These are phyloP conservation scores for Xylariaceae sp. DNA, from an alignment of 2,329 filamentous ascomycete species.

Conservation along the genomic window DNA sequence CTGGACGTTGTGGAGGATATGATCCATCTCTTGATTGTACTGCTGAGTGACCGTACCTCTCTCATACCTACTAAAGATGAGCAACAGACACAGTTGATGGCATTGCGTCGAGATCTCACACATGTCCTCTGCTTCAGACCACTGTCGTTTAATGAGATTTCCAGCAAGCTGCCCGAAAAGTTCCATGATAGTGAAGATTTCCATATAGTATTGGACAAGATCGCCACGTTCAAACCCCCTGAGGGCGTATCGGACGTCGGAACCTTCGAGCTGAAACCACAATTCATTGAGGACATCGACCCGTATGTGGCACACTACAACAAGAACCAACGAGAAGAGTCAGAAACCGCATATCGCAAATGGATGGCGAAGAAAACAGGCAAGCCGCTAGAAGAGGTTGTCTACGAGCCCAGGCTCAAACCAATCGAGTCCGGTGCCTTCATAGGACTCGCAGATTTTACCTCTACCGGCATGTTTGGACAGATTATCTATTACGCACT, in stretches of 20 bases:
- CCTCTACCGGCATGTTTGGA: slow-evolving; percentile 77
- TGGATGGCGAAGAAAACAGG: slow-evolving; percentile 85
- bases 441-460: slow-evolving; percentile 71
- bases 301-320: slow-evolving; percentile 95
- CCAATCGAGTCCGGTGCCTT: slow-evolving; percentile 76
- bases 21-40: slow-evolving; percentile 84
- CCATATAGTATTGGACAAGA: slow-evolving; percentile 75
- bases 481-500: slow-evolving; percentile 88
- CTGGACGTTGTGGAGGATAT: slow-evolving; percentile 95
- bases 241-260: slow-evolving; percentile 91
- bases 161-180: slow-evolving; percentile 79
- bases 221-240: slow-evolving; percentile 84
- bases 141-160: slow-evolving; percentile 89
- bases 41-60: slow-evolving; percentile 83
- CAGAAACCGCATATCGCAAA: slow-evolving; percentile 82
- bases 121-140: slow-evolving; percentile 97
- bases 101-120: slow-evolving; percentile 82
- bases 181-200: slow-evolving; percentile 88
- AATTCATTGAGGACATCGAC: slow-evolving; percentile 84
- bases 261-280: slow-evolving; percentile 85
- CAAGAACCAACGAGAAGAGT: slow-evolving; percentile 95
- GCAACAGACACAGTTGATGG: slow-evolving; percentile 59
- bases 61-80: slow-evolving; percentile 67
- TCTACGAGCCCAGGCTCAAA: slow-evolving; percentile 83
- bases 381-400: slow-evolving; percentile 74